These are phyloP conservation scores for Syzygium jambos DNA, from an alignment of 345 rosid genomes.

Conservation along the genomic window DNA sequence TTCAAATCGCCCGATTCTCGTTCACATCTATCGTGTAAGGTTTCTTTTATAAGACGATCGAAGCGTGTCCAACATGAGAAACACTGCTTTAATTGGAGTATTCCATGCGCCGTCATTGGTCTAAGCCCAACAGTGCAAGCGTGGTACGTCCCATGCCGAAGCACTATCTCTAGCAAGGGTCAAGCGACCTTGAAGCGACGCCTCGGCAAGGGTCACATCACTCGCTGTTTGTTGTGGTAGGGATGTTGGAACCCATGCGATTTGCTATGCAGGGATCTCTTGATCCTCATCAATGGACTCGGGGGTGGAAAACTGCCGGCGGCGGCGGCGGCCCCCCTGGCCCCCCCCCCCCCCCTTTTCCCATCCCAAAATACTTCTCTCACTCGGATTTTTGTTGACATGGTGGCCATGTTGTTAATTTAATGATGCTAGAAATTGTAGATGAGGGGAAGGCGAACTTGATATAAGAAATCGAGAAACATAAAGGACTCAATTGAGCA, in stretches of 20 bases:
- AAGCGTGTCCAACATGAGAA: neutral
- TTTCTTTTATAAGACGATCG: neutral
- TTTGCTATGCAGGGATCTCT: neutral
- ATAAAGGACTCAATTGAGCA: neutral
- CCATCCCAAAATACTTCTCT: neutral
- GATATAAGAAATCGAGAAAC: neutral
- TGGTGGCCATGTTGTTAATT: neutral
- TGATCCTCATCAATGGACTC: neutral
- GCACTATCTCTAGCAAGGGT: neutral
- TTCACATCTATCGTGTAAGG: neutral
- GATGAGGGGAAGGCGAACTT: neutral
- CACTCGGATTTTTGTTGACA: neutral
- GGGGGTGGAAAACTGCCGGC: neutral
- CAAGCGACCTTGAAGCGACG: neutral
- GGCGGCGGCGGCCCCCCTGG: too few species aligned
- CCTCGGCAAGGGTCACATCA: neutral
- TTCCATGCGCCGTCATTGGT: neutral
- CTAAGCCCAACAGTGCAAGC: neutral
- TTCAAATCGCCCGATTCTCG: neutral
- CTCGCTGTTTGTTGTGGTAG: neutral
- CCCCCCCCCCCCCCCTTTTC: too few species aligned
- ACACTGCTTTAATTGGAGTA: neutral
- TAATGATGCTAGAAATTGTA: neutral
- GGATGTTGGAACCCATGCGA: neutral
- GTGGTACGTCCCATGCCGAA: neutral